Evolutionary conservation across 2,329 filamentous ascomycete genomes (phyloP).

Genomic region (Verticillium klebahnii): DNA sequence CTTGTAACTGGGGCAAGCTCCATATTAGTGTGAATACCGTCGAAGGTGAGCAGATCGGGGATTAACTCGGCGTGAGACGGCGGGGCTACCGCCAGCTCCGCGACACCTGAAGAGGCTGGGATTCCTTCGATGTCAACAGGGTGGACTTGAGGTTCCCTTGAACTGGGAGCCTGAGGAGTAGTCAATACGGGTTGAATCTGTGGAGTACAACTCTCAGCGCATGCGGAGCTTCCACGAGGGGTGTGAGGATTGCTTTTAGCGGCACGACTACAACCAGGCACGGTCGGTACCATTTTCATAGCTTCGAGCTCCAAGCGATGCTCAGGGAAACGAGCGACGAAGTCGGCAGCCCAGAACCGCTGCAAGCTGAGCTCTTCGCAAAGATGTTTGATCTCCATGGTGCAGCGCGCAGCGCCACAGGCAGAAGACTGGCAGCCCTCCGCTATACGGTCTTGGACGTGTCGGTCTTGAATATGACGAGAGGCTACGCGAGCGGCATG

Average conservation of each 20-base stretch:
- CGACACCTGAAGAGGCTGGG: not conserved
- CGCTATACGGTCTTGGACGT: not conserved
- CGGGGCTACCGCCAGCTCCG: not conserved
- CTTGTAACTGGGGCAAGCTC: no score
- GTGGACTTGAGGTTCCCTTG: no score
- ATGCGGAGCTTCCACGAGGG: not conserved
- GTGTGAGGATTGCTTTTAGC: not conserved
- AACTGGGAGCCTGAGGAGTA: no score
- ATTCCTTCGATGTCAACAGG: not conserved
- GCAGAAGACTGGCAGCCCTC: not conserved
- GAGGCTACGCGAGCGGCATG: not conserved
- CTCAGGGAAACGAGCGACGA: not conserved
- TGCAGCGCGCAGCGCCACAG: not conserved
- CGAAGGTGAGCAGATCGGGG: not conserved
- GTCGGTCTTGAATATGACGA: not conserved
- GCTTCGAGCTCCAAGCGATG: not conserved
- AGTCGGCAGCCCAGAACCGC: not conserved
- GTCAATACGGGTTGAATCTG: not conserved
- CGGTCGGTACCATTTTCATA: not conserved
- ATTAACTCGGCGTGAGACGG: not conserved
- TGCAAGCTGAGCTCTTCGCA: not conserved
- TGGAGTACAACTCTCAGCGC: no score
- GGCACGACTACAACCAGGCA: not conserved
- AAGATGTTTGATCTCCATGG: not conserved
- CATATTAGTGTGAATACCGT: not conserved